Conservation (phyloP, 2,329 filamentous ascomycete genomes). For the Knoxdaviesia proteae region DNA sequence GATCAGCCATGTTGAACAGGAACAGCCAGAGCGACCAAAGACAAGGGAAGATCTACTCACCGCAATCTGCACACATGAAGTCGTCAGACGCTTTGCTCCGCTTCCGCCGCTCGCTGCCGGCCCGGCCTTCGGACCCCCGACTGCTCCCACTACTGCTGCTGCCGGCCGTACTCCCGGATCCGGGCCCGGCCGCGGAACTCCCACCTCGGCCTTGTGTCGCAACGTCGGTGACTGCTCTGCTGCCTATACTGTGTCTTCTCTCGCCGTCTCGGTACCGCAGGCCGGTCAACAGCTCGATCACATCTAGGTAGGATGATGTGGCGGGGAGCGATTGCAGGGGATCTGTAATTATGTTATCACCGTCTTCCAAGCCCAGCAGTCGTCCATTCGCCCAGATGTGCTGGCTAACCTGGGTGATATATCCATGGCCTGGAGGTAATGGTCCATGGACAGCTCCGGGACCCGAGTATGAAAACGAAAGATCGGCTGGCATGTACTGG, state of each 20-base stretch:
- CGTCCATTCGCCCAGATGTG: neutral
- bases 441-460: too few species aligned
- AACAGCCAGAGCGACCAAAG: neutral
- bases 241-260: conserved; percentile 28
- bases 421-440: too few species aligned
- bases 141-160: neutral
- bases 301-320: conserved; percentile 26
- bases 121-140: conserved; percentile 27
- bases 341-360: neutral
- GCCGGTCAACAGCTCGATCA: conserved; percentile 84
- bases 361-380: neutral
- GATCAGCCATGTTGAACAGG: neutral
- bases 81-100: conserved; percentile 70
- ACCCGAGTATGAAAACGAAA: too few species aligned
- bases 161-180: neutral
- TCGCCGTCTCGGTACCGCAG: conserved; percentile 76
- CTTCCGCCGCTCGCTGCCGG: conserved; percentile 67
- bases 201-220: neutral
- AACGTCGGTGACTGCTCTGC: neutral
- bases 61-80: conserved; percentile 91
- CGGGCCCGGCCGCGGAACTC: neutral
- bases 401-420: too few species aligned
- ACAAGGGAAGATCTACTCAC: conserved; percentile 19
- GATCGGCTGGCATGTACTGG: too few species aligned
- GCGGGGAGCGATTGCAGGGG: neutral